Evolutionary conservation across 352 stramenopile genomes (phyloP).

Genomic region (Phytopythium montanum): DNA sequence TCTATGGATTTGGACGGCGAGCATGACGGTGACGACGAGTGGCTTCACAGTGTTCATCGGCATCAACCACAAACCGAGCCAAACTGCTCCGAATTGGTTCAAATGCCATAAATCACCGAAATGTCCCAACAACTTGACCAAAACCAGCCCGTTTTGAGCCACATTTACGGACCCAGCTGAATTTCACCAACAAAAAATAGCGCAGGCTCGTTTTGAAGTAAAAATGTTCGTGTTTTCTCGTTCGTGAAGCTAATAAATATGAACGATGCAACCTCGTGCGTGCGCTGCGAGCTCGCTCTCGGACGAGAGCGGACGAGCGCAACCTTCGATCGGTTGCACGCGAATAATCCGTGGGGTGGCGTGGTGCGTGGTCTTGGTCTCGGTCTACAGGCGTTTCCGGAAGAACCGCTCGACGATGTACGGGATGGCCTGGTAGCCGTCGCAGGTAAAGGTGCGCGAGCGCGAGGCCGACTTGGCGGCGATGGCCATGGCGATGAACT

Average conservation of each 20-base stretch:
- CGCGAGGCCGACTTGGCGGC: slow-evolving; percentile 25
- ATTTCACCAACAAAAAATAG: too few relatives aligned
- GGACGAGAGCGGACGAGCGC: slow-evolving; percentile 7
- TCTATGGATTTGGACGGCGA: background rate
- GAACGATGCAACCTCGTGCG: background rate
- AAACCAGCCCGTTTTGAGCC: too few relatives aligned
- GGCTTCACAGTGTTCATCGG: background rate
- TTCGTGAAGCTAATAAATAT: slow-evolving; percentile 3
- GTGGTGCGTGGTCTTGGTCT: background rate
- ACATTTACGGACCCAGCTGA: too few relatives aligned
- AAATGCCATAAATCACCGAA: too few relatives aligned
- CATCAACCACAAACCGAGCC: too few relatives aligned
- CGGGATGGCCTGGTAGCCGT: slow-evolving; percentile 36
- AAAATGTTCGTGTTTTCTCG: too few relatives aligned
- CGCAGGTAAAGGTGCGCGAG: slow-evolving; percentile 25
- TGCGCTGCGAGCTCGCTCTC: background rate
- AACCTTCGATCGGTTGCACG: slow-evolving; percentile 35
- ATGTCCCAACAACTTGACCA: too few relatives aligned
- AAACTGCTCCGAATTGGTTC: too few relatives aligned
- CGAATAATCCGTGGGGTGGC: slow-evolving; percentile 9
- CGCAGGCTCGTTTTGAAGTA: too few relatives aligned
- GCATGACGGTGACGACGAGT: background rate
- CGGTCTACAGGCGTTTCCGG: slow-evolving; percentile 16
- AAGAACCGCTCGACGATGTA: slow-evolving; percentile 45
- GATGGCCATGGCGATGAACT: slow-evolving; percentile 40